Percentiles rank a stretch among this genome's conserved stretches.
These are phyloP conservation scores for Sambucus nigra DNA, from an alignment of 129 eudicot genomes.

Conservation along the genomic window DNA sequence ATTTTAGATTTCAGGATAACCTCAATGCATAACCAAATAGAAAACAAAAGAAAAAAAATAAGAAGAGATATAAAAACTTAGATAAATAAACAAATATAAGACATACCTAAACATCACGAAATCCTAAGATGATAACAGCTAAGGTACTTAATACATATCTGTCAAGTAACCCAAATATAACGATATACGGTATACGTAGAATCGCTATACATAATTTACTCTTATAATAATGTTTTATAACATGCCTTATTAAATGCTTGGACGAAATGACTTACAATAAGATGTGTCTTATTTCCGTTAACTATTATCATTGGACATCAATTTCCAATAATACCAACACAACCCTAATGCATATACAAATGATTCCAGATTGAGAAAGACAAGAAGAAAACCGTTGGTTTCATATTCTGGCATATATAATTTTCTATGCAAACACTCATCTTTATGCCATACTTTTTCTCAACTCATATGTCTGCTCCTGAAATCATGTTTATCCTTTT, in stretches of 20 bases:
- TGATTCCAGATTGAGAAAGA: conserved; percentile 59
- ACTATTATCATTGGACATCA: background rate
- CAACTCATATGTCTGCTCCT: conserved; percentile 30
- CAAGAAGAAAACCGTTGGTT: conserved; percentile 59
- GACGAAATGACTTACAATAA: background rate
- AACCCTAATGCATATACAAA: conserved; percentile 23
- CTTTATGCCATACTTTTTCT: conserved; percentile 29
- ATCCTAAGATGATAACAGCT: background rate
- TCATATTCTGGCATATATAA: conserved; percentile 34
- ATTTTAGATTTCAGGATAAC: background rate
- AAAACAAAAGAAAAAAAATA: background rate
- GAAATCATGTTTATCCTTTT: conserved; percentile 44
- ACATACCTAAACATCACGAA: background rate
- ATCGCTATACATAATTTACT: background rate
- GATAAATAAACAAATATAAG: background rate
- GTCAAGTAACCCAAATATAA: too few relatives aligned
- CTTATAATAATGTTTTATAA: background rate
- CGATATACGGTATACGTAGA: conserved; percentile 4
- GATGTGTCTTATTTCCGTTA: background rate
- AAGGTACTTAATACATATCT: too few relatives aligned
- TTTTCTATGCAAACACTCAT: conserved; percentile 25
- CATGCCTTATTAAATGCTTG: background rate
- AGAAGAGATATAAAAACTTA: too few relatives aligned
- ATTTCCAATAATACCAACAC: conserved; percentile 26
- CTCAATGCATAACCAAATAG: background rate